These are phyloP conservation scores for Sporisorium sorghi DNA, from an alignment of 1,284 basidiomycete species.

Conservation along the genomic window DNA sequence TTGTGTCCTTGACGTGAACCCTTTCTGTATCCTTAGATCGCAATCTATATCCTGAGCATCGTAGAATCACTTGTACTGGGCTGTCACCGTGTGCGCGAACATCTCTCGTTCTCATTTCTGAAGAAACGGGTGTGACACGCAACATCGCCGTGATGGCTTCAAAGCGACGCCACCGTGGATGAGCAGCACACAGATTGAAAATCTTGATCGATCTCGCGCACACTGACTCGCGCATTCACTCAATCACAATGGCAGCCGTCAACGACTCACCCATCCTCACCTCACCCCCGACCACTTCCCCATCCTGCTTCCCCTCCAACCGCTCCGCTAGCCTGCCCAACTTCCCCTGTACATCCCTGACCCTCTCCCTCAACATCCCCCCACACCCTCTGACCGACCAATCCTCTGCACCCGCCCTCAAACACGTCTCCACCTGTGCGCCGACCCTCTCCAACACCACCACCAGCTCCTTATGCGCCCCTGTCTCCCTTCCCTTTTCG, in stretches of 20 bases:
- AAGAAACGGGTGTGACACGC: too few species aligned
- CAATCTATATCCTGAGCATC: slow-evolving; percentile 5
- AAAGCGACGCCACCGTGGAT: too few species aligned
- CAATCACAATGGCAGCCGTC: too few species aligned
- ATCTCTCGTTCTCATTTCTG: not conserved
- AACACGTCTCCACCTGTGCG: slow-evolving; percentile 1
- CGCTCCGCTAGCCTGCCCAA: not conserved
- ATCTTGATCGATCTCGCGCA: too few species aligned
- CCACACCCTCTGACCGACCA: not conserved
- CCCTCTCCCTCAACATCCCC: not conserved
- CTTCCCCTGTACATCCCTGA: not conserved
- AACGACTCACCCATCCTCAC: too few species aligned
- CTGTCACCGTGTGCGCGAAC: not conserved
- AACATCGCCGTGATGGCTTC: too few species aligned
- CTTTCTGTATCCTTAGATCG: not conserved
- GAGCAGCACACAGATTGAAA: too few species aligned
- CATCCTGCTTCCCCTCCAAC: too few species aligned
- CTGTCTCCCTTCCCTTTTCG: not conserved
- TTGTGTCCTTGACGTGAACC: not conserved
- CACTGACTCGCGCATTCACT: too few species aligned
- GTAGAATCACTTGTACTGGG: not conserved
- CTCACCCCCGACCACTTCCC: too few species aligned
- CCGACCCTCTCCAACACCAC: not conserved
- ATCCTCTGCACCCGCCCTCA: slow-evolving; percentile 1
- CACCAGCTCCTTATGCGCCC: not conserved